phyloP scores from a whole-genome alignment of 345 rosid species.

The Brassica carinata region DNA sequence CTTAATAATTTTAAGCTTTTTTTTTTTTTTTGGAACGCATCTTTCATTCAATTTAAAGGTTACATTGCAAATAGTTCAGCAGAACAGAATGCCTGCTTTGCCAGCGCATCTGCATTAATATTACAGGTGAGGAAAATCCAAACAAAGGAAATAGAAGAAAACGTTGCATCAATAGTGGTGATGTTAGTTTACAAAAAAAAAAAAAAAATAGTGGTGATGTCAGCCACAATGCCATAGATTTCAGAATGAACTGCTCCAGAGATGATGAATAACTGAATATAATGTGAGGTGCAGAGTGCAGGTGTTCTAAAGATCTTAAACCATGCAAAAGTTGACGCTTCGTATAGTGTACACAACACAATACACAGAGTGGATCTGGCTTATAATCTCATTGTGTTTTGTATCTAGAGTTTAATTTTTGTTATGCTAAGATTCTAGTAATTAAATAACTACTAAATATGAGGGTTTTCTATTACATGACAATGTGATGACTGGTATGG shows the following conservation, averaged over 20 bases:
- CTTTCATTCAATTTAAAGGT: no score
- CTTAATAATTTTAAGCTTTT: not conserved
- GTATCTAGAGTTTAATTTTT: not conserved
- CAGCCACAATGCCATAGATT: no score
- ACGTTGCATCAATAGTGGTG: no score
- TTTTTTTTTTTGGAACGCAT: no score
- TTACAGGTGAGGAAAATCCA: no score
- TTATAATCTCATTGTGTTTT: not conserved
- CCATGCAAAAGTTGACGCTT: conserved; percentile 4
- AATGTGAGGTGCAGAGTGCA: not conserved
- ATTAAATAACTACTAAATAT: not conserved
- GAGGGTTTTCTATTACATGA: not conserved
- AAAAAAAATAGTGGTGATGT: no score
- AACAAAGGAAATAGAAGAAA: no score
- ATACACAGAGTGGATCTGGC: not conserved
- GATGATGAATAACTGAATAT: not conserved
- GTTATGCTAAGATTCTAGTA: not conserved
- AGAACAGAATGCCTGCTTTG: no score
- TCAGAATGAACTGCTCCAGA: no score
- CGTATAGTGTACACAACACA: not conserved
- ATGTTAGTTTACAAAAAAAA: no score
- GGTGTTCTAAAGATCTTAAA: not conserved
- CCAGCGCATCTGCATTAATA: no score
- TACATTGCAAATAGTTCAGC: no score
- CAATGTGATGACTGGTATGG: not conserved